Base-by-base conservation (phyloP, 2,329 filamentous ascomycete genomes). In the Canariomyces notabilis region DNA sequence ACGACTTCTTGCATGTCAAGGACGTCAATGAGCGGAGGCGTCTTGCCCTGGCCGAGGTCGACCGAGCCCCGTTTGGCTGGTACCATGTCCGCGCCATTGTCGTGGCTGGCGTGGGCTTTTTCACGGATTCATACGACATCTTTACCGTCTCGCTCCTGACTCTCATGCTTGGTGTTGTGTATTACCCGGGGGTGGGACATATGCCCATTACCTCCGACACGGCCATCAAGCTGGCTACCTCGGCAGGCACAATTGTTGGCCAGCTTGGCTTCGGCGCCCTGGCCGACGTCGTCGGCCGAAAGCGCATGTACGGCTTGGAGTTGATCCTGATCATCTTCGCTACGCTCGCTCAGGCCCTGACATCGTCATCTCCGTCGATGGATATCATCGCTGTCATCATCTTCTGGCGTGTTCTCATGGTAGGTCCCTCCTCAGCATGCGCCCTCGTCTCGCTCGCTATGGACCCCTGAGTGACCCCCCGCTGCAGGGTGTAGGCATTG, bases 41-140 rank as follows among this genome's bases (percentile, higher is more conserved):
- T 53, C 79, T 88, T 23, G 87, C 87, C 34, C 82, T 93, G 42
- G 85, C 85, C 31, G 84, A 90, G 67, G 84, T 91, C 57, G 87
- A 91, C 70, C 84, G 84, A 69, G 86, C 85, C 8, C 82, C 82
- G 3, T 90, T 91, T 51, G 84, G 87, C 60, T 91, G 87, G 86
- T 88, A 89, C 63, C 87, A 93, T 61, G 79, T 90, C 48, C 79
- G 87, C 33, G 84, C 87, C 48, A 78, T 87, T 44, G 69, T 87
- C 7, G 87, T 91, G 19, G 87, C 87, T 22, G 87, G 88, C 58
- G 84, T 91, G 51, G 88, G 87, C 57, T 93, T 94, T 79, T 93
- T 93, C 68, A 91, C 87, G 14, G 88, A 91, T 62, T 85, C 85
- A 3, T 64, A 59, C 44, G 58, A 52, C 36, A 87, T 89, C 69